Conservation (phyloP, 495 filamentous ascomycete species). For the Aspergillus bridgeri region DNA sequence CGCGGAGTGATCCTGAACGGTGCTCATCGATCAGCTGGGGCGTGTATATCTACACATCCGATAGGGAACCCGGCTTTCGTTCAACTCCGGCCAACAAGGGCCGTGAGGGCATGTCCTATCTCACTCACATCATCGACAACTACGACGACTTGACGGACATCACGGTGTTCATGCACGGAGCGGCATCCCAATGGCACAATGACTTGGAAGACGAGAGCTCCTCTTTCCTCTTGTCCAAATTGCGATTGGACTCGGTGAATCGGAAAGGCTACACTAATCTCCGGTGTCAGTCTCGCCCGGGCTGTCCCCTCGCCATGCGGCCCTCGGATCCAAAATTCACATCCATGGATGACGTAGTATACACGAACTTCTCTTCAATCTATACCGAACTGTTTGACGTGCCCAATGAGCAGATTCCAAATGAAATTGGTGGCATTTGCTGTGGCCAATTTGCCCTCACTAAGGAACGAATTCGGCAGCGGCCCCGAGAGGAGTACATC, state of each 20-base stretch:
- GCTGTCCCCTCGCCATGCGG: slow-evolving; percentile 23
- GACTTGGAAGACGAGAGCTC: slow-evolving; percentile 30
- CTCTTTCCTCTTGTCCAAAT: slow-evolving; percentile 20
- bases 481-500: slow-evolving; percentile 47
- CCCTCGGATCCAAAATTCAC: slow-evolving; percentile 21
- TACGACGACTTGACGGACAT: slow-evolving; percentile 31
- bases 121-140: slow-evolving; percentile 41
- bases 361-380: slow-evolving; percentile 9
- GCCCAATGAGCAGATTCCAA: slow-evolving; percentile 31
- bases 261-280: slow-evolving; percentile 37
- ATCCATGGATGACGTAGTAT: slow-evolving; percentile 6
- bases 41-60: slow-evolving; percentile 48
- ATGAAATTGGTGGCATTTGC: slow-evolving; percentile 38
- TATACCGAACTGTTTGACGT: slow-evolving; percentile 22
- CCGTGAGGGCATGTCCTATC: slow-evolving; percentile 36
- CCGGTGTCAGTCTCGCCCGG: slow-evolving; percentile 33
- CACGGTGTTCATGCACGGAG: slow-evolving; percentile 38
- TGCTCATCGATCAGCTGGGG: slow-evolving; percentile 1
- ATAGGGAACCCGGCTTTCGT: slow-evolving; percentile 42
- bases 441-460: slow-evolving; percentile 64
- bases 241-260: slow-evolving; percentile 26
- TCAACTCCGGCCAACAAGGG: slow-evolving; percentile 32
- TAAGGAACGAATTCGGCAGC: slow-evolving; percentile 39
- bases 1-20: not conserved
- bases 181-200: slow-evolving; percentile 35